Base-by-base conservation (phyloP, 1,139 yeast species). In the Schwanniomyces etchellsii region DNA sequence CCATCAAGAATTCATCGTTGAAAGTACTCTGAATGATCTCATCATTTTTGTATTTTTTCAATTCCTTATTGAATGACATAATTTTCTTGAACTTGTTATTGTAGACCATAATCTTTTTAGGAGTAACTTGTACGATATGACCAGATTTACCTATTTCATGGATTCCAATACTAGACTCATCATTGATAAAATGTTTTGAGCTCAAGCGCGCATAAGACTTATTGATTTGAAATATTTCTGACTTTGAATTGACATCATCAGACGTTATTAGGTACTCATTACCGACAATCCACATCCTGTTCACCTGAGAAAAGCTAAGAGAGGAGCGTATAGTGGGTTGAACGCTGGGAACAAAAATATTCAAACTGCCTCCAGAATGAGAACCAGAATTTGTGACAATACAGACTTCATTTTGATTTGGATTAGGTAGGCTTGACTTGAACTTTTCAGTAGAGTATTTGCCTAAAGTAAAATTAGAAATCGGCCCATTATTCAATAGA, bases 301-400 rank as follows among this genome's bases (percentile, higher is more conserved):
- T 79, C 21, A 84, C 77, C 42, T 84, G 80, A 2, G 82, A 76
- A 36, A 89, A 88, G 30, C 79, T 77, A 27, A 89, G 62, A 0
- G 93, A 77, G 4, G 85, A 74, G 31, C 77, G 74, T 24, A 86
- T 77, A 0, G 48, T 48, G 1, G 89, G 89, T 40, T 77, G 78
- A 5, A 81, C 65, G 7, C 79, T 66, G 5, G 85, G 85, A 9
- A 74, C 67, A 28, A 81, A 61, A 5, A 82, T 65, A 22, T 81
- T 75, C 23, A 89, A 45, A 26, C 72, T 67, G 5, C 81, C 72
- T 12, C 72, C 66, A 1, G 51, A 45, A 13, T 73, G 79, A 11
- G 76, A 64, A 1, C 96, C 96, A 1, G 83, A 70, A 5, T 86
- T 73, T 1, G 82, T 77, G 5, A 85, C 73, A 4, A 88, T 68